These are phyloP conservation scores for Hypoxylon sp. DNA, from an alignment of 2,329 filamentous ascomycete genomes.

Conservation along the genomic window DNA sequence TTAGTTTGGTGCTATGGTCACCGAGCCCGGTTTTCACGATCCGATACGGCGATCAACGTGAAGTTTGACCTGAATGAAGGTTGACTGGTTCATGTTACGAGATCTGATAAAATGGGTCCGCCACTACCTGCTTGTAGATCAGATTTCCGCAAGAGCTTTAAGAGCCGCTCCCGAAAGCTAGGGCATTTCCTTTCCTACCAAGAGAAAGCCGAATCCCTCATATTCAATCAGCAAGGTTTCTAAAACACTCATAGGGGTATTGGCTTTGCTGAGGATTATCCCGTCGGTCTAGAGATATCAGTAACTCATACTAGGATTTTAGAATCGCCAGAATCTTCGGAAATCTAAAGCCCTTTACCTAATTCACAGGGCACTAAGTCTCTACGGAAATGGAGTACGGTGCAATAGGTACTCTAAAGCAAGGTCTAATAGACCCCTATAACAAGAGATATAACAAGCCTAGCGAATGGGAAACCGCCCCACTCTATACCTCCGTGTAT, in stretches of 20 bases:
- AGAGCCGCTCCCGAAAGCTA: conserved; percentile 6
- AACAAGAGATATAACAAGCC: conserved; percentile 2
- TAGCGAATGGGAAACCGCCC: conserved; percentile 13
- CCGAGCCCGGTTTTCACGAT: conserved; percentile 23
- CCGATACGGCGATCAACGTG: conserved; percentile 12
- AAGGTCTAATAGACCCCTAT: not conserved
- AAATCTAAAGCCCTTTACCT: not conserved
- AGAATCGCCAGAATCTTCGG: not conserved
- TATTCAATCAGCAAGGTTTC: too few relatives aligned
- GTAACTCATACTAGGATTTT: not conserved
- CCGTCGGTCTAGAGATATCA: too few relatives aligned
- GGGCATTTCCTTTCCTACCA: not conserved
- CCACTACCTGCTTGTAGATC: conserved; percentile 8
- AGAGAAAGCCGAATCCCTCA: not conserved
- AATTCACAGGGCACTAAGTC: not conserved
- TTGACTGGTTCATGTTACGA: conserved; percentile 7
- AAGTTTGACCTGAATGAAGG: conserved; percentile 12
- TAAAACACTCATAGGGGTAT: too few relatives aligned
- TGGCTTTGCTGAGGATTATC: too few relatives aligned
- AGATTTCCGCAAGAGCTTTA: conserved; percentile 3
- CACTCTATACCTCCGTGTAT: not conserved
- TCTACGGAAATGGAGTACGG: not conserved
- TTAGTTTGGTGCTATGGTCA: not conserved
- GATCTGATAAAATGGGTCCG: conserved; percentile 15
- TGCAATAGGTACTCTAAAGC: too few relatives aligned